phyloP scores from a whole-genome alignment of 495 filamentous ascomycete genomes.

The Penicillium antarcticum region DNA sequence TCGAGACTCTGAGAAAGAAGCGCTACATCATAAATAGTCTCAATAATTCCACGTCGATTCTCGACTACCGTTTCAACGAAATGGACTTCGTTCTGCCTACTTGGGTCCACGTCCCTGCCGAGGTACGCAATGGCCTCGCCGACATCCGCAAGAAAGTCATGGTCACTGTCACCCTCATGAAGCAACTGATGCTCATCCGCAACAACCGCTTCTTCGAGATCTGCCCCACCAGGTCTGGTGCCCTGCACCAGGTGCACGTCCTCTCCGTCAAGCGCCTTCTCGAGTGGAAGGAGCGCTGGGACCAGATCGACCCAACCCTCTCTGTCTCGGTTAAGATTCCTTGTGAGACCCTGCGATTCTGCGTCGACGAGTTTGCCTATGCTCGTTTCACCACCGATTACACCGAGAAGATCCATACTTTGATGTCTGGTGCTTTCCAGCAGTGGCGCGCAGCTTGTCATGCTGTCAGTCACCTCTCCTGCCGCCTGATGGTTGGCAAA shows the following conservation, averaged over 20 bases:
- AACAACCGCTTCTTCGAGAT: slow-evolving; percentile 15
- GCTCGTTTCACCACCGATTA: slow-evolving; percentile 5
- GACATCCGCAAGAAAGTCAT: slow-evolving; percentile 4
- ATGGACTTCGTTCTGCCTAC: not conserved
- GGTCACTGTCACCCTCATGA: slow-evolving; percentile 7
- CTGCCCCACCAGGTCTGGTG: slow-evolving; percentile 6
- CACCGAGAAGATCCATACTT: slow-evolving; percentile 1
- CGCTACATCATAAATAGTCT: not conserved
- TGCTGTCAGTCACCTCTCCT: not conserved
- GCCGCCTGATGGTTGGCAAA: not conserved
- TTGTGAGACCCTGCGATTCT: slow-evolving; percentile 1
- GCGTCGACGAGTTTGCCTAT: slow-evolving; percentile 14
- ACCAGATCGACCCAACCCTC: slow-evolving; percentile 12
- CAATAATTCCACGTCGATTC: slow-evolving; percentile 2
- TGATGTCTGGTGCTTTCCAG: slow-evolving; percentile 3
- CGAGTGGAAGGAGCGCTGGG: slow-evolving; percentile 14
- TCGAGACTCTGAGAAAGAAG: not conserved
- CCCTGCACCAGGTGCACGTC: slow-evolving; percentile 4
- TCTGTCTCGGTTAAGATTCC: slow-evolving; percentile 20
- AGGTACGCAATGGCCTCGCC: not conserved
- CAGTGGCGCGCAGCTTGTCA: not conserved
- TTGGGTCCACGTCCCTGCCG: slow-evolving; percentile 5
- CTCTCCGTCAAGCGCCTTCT: slow-evolving; percentile 19
- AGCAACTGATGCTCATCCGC: not conserved
- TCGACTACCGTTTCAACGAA: slow-evolving; percentile 5